Base-by-base conservation (phyloP, 1,284 basidiomycete genomes). In the Cutaneotrichosporon cavernicola region DNA sequence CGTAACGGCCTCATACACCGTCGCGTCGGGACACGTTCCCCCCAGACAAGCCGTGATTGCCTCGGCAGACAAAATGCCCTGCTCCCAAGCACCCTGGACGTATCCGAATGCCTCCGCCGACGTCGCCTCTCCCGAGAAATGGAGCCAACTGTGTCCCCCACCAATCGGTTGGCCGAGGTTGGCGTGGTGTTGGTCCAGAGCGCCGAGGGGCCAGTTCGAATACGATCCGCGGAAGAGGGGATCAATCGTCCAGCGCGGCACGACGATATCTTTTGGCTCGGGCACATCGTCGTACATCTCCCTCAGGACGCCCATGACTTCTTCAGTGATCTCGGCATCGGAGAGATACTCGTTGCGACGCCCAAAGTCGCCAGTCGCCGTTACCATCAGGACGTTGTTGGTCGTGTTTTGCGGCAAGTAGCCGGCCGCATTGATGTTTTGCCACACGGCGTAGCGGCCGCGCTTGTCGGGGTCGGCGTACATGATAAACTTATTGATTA, bases 381-480 rank as follows among this genome's bases (percentile, higher is more conserved):
- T 89, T 18, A 84, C 86, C 71, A 89, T 86, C 21, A 89, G 65
- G 38, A 89, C 83, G 47, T 71, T 70, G 31, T 56, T 36, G 22
- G 50, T 31, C 40, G 65, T 68, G 49, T 40, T 58, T 32, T 84
- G 86, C 6, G 86, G 86, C 61, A 88, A 82, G 76, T 88, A 88
- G 26, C 81, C 79, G 0, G 80, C 66, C 57, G 86, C 83, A 72
- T 89, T 88, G 56, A 90, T 80, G 69, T 84, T 86, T 71, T 89
- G 88, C 88, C 88, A 90, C 11, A 89, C 83, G 0, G 86, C 85
- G 77, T 89, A 89, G 14, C 84, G 81, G 8, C 88, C 88, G 18
- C 88, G 85, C 65, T 86, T 82, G 22, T 81, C 74, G 16, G 70
- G 69, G 65, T 87, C 87, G 8, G 88, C 88, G 70, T 88, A 89